Conservation (phyloP, 139 green algal species). For the Nannochloris sp. region DNA sequence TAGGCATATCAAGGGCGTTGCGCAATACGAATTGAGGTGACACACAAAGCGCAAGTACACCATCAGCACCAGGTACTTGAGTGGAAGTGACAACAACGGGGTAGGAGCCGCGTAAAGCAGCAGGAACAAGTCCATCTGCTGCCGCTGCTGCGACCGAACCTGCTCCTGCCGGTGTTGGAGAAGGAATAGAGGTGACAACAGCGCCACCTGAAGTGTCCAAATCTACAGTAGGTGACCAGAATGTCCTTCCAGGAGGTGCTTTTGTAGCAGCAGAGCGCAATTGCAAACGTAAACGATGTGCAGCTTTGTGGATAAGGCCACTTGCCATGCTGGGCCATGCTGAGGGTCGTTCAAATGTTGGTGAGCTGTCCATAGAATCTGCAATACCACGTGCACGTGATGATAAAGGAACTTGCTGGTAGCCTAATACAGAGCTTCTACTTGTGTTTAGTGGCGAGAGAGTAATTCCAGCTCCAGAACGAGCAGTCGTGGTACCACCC, state of each 20-base stretch:
- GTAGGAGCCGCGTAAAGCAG: neutral
- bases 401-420: constrained; percentile 8
- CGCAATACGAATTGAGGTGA: constrained; percentile 65
- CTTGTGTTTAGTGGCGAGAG: neutral
- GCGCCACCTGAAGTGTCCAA: constrained; percentile 36
- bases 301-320: neutral
- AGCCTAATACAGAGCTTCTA: neutral
- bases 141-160: constrained; percentile 1
- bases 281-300: constrained; percentile 22
- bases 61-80: constrained; percentile 29
- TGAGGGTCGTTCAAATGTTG: constrained; percentile 26
- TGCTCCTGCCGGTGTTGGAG: constrained; percentile 1
- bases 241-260: constrained; percentile 25
- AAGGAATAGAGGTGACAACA: constrained; percentile 31
- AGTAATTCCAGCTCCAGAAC: neutral
- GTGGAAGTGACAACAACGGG: constrained; percentile 5
- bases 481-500: neutral
- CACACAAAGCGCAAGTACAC: constrained; percentile 56
- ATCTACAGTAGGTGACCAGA: constrained; percentile 31
- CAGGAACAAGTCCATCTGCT: constrained; percentile 17
- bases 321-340: constrained; percentile 40
- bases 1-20: constrained; percentile 49
- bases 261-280: constrained; percentile 24
- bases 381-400: constrained; percentile 20
- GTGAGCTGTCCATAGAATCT: constrained; percentile 25